Base-by-base conservation (phyloP, 305 asterid species). In the Plantago coronopus region DNA sequence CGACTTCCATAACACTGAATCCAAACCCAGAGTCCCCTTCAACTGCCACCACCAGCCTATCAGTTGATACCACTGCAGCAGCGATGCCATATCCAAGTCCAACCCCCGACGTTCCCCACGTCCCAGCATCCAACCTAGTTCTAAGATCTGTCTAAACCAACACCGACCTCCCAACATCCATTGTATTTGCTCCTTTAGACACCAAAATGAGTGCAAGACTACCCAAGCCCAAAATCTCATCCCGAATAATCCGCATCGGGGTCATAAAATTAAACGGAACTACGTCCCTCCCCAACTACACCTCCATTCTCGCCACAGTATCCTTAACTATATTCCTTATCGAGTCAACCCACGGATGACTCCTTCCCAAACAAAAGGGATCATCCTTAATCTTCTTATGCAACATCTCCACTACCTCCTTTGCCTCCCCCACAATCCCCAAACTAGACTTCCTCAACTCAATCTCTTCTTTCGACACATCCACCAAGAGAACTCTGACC, bases 11-110 rank as follows among this genome's bases (percentile, higher is more conserved):
- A 29, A 90, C 97, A 78, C 95, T 89, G 79, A 87, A 87, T 42
- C 97, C 97, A 62, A 89, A 89, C 46, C 97, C 97, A 12, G 97
- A 89, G 76, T 89, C 97, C 59, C 97, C 97, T 80, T 89, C 97
- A 51, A 89, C 95, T 62, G 97, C 97, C 54, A 89, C 97, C 57
- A 89, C 95, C 19, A 89, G 79, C 73, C 95, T 78, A 49, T 74
- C 90, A 63, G 95, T 95, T 2, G 80, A 75, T 10, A 95, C 95
- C 62, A 84, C 89, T 0, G 95, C 95, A 76, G 97, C 97, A 29
- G 97, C 97, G 69, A 89, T 87, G 82, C 97, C 87, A 64, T 89
- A 89, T n/a, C 97, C 97, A 44, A 89, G 90, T 40, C 97, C 97
- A 54, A 89, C 91, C 31, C 97, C 97, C 97, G 87, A 87, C 19